Percentiles rank a stretch among this genome's conserved stretches.
phyloP scores from a whole-genome alignment of 306 rosid species.

The Gynostemma pentaphyllum region DNA sequence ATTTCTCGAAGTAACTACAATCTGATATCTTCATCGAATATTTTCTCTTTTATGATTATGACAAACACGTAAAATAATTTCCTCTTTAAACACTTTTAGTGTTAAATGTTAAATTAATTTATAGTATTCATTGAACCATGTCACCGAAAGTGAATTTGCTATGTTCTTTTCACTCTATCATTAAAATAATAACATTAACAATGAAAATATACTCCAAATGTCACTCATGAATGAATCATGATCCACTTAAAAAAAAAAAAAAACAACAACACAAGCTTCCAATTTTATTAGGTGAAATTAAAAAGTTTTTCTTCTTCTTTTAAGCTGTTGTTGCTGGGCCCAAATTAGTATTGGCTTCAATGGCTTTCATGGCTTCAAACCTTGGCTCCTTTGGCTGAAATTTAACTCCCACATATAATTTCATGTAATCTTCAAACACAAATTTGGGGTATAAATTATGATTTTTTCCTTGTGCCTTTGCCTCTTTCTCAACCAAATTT shows the following conservation, averaged over 20 bases:
- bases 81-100: no score
- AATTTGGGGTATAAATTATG: conserved; percentile 87
- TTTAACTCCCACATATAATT: conserved; percentile 56
- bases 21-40: no score
- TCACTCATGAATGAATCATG: background rate
- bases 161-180: background rate
- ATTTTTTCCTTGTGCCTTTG: conserved; percentile 37
- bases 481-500: conserved; percentile 47
- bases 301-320: background rate
- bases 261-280: background rate
- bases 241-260: background rate
- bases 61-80: no score
- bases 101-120: no score
- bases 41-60: no score
- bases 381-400: conserved; percentile 87
- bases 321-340: conserved; percentile 61
- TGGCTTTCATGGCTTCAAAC: conserved; percentile 71
- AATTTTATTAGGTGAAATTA: background rate
- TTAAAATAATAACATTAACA: background rate
- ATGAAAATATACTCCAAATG: background rate
- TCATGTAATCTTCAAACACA: conserved; percentile 95
- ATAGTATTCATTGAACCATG: background rate
- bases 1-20: no score
- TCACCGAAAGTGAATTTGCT: background rate
- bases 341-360: conserved; percentile 26